Evolutionary conservation across 768 basidiomycete genomes (phyloP), one percentile per base, ranked within the genome.

Genomic region (Boletus reticuloceps): DNA sequence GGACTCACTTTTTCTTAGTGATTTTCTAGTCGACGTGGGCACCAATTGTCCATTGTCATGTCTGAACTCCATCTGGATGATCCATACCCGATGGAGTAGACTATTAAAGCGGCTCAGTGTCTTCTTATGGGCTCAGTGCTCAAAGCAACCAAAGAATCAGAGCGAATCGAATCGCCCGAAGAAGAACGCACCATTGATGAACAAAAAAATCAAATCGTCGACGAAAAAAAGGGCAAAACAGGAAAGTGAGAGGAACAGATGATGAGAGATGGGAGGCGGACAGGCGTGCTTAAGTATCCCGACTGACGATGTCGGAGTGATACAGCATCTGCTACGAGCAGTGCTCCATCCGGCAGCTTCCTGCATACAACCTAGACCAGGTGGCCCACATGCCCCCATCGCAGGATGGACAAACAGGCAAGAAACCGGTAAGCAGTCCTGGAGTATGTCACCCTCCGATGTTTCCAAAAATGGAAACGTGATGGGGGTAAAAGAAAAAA

Each of bases 261-360:
- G 27, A 47, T 36, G 45, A 40, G 12, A 9, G 16, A 49, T 13
- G 6, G 27, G 34, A n/a, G 6, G 27, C 10, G 17, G 17, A 20
- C 14, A 11, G 42, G 17, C 32, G 38, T 17, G 50, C 17, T 65
- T 65, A 69, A 64, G 53, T 68, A 69, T 48, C 52, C 38, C 56
- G 51, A 55, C 34, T 31, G 47, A 54, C 27, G 12, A 47, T 17
- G 7, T 6, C 11, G 12, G 39, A 39, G 6, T 16, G 34, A 54
- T 57, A 56, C 55, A 58, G 50, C 56, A 42, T 29, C 39, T 46
- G 46, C 56, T 52, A 53, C 59, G 54, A 46, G 60, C 53, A 47
- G 53, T 61, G 57, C 20, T 20, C 20, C 48, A 4, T 39, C 39
- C 39, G 29, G n/a, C 58, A 50, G 54, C 40, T 36, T 53, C 42